A percentile compares a stretch with the other conserved stretches of the same genome.
Conservation (phyloP, 345 rosid species). For the Moringa oleifera region DNA sequence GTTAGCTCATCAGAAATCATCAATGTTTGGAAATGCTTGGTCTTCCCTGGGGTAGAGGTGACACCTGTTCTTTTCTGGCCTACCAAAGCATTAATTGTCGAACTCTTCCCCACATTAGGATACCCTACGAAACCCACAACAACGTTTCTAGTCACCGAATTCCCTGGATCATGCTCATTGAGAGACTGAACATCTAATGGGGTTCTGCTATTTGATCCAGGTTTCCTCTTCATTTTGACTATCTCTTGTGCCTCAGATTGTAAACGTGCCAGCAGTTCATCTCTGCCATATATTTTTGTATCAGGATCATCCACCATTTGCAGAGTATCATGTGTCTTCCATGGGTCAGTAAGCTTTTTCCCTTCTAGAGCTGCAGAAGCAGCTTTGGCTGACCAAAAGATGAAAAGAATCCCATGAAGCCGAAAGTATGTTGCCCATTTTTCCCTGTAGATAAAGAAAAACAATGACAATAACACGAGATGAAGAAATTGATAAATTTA, state of each 20-base stretch:
- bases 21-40: slow-evolving; percentile 90
- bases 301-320: slow-evolving; percentile 41
- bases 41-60: slow-evolving; percentile 93
- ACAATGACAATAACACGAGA: slow-evolving; percentile 1
- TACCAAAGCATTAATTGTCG: slow-evolving; percentile 88
- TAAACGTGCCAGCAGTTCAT: slow-evolving; percentile 67
- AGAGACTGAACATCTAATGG: slow-evolving; percentile 22
- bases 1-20: slow-evolving; percentile 75
- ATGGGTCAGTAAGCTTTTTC: slow-evolving; percentile 36
- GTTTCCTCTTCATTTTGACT: slow-evolving; percentile 45
- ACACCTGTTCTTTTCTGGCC: slow-evolving; percentile 94
- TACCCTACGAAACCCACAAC: slow-evolving; percentile 90
- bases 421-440: slow-evolving; percentile 78
- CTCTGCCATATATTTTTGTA: slow-evolving; percentile 68
- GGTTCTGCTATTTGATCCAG: slow-evolving; percentile 25
- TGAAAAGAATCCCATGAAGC: slow-evolving; percentile 45
- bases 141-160: slow-evolving; percentile 33
- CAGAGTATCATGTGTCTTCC: slow-evolving; percentile 25
- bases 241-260: slow-evolving; percentile 75
- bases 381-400: slow-evolving; percentile 97
- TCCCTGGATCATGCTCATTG: slow-evolving; percentile 15
- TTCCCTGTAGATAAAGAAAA: slow-evolving; percentile 39
- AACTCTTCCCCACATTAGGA: slow-evolving; percentile 95
- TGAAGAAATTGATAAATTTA: slow-evolving; percentile 4
- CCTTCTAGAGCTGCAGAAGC: slow-evolving; percentile 78